These are phyloP conservation scores for Plasmodium coatneyi DNA, from an alignment of 169 alveolate genomes.

Conservation along the genomic window DNA sequence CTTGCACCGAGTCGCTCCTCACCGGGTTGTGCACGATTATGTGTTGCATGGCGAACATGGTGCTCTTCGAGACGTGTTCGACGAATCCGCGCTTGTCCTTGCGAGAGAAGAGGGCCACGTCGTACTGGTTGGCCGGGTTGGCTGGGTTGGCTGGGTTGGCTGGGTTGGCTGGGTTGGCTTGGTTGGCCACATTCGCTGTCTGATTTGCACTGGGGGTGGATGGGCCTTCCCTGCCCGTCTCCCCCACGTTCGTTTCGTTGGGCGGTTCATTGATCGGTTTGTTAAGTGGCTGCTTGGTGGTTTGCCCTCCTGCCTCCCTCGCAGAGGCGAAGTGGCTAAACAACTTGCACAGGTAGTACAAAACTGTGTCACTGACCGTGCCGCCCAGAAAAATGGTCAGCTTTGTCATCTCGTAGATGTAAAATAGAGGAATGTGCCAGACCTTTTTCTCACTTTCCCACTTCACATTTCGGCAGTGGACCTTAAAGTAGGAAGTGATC, in stretches of 20 bases:
- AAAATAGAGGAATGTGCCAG: conserved; percentile 69
- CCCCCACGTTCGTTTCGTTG: background rate
- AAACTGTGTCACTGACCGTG: conserved; percentile 46
- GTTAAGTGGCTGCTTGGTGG: background rate
- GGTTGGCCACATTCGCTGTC: background rate
- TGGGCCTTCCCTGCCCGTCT: background rate
- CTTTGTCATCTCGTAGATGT: conserved; percentile 40
- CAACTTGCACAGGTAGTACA: conserved; percentile 47
- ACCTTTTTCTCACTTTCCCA: conserved; percentile 67
- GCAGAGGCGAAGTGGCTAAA: conserved; percentile 51
- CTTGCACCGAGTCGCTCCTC: conserved; percentile 14
- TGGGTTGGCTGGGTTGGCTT: background rate
- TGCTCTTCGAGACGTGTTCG: conserved; percentile 18
- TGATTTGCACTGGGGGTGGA: background rate
- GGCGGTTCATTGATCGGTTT: background rate
- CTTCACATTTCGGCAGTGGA: conserved; percentile 49
- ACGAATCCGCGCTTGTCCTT: conserved; percentile 20
- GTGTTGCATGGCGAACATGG: conserved; percentile 47
- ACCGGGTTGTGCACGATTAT: conserved; percentile 36
- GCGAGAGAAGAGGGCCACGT: conserved; percentile 6
- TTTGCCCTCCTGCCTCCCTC: background rate
- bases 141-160: no score
- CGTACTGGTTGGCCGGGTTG: background rate
- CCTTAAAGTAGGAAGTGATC: conserved; percentile 66
- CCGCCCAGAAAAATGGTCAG: conserved; percentile 54